A percentile compares a stretch with the other conserved stretches of the same genome.
Evolutionary conservation across 73 alveolate species (phyloP).

Genomic region (Symbiodinium pilosum): DNA sequence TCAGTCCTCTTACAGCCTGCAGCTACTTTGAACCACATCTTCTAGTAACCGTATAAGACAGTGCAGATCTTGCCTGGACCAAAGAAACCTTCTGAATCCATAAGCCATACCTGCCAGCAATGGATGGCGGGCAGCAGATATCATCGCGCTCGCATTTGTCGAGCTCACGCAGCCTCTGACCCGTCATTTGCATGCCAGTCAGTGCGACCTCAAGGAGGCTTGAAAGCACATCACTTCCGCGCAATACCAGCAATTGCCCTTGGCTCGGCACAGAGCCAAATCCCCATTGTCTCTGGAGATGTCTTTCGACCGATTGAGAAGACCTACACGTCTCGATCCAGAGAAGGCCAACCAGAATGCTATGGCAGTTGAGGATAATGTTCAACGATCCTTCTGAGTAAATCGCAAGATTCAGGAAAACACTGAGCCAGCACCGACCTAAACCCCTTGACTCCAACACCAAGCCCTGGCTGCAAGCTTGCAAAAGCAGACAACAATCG

Average conservation of each 20-base stretch:
- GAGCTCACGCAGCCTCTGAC: conserved; percentile 20
- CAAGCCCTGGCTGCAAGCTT: background rate
- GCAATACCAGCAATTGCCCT: too few species aligned
- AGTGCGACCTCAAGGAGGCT: too few species aligned
- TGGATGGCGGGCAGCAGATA: too few species aligned
- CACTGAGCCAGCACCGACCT: too few species aligned
- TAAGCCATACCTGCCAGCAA: conserved; percentile 64
- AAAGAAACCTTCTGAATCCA: conserved; percentile 89
- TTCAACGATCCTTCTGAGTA: background rate
- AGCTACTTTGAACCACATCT: too few species aligned
- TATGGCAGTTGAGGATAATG: background rate
- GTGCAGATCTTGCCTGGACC: conserved; percentile 94
- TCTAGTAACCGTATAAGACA: too few species aligned
- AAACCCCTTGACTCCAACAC: too few species aligned
- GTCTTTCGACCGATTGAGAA: conserved; percentile 64
- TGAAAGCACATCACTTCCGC: too few species aligned
- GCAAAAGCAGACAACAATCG: too few species aligned
- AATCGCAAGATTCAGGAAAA: background rate
- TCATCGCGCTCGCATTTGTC: too few species aligned
- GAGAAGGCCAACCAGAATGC: background rate
- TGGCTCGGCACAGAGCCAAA: conserved; percentile 48
- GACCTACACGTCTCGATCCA: background rate
- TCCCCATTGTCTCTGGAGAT: conserved; percentile 88
- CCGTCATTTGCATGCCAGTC: conserved; percentile 50
- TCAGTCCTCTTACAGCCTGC: too few species aligned